Evolutionary conservation across 352 stramenopile species (phyloP), one percentile per base, ranked within the genome.

Genomic region (Phytophthora ramorum): DNA sequence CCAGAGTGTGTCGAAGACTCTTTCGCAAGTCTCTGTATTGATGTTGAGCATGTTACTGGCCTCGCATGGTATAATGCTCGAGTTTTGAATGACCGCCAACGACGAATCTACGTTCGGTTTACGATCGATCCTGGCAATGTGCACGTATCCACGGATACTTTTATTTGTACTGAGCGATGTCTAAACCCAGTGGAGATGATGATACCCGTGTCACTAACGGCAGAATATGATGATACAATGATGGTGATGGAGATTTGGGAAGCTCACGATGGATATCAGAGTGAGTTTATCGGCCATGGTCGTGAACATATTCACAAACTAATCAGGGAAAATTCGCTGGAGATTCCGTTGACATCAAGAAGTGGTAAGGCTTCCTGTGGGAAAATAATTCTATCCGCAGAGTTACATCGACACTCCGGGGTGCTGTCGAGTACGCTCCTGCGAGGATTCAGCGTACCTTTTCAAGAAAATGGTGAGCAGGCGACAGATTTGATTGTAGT

Each of bases 21-120:
- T 13, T 40, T 58, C 45, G 8, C 17, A 14, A 28, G 37, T 20
- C 19, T 20, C 9, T 32, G 24, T 7, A 38, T 48, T 28, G 16
- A 30, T 10, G 10, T 58, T 58, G 16, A 38, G 20, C 9, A 7
- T 47, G 16, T 58, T 30, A 7, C 35, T 59, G 24, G 38, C 30
- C 38, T 59, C 38, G 47, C 24, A 14, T 49, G 17, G 26, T 38
- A 47, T 12, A 22, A 44, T 44, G 16, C 22, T 44, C 37, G 17
- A 44, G 16, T 20, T 44, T 44, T 44, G 16, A 19, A 10, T 20
- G 37, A 44, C 37, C 14, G n/a, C 5, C 37, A 44, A 44, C 37
- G 37, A 20, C 37, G 37, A 44, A 44, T 22, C 37, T 44, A 22
- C 37, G 37, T 44, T 44, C 37, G 37, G 4, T 44, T 44, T 17